phyloP scores from a whole-genome alignment of 305 asterid species.

The Fraxinus paxiana region DNA sequence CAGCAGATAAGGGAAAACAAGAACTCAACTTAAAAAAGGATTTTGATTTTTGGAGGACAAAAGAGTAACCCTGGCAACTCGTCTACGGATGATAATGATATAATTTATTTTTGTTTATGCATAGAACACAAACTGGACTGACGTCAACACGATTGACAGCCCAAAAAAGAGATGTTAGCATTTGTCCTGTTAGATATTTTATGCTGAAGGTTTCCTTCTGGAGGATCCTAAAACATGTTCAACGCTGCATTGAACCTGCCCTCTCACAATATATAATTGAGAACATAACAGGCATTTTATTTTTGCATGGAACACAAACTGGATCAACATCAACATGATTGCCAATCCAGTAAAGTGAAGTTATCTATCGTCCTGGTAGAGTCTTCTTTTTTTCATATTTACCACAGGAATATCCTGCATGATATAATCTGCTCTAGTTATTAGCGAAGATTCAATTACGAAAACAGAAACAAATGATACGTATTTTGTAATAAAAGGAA shows the following conservation, averaged over 20 bases:
- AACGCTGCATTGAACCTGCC: neutral
- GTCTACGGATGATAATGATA: neutral
- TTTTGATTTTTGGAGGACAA: neutral
- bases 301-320: neutral
- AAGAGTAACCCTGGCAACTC: neutral
- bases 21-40: neutral
- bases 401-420: neutral
- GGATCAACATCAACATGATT: neutral
- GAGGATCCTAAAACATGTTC: neutral
- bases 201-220: neutral
- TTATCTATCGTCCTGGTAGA: neutral
- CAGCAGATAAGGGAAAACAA: neutral
- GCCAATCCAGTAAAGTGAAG: neutral
- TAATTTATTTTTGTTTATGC: neutral
- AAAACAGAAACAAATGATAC: neutral
- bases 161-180: neutral
- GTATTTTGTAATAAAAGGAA: neutral
- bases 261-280: neutral
- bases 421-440: neutral
- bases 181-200: neutral
- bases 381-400: neutral
- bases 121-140: neutral
- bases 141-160: neutral
- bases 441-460: neutral
- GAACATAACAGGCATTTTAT: neutral